Evolutionary conservation across 306 rosid species (phyloP).

Genomic region (Prunus armeniaca): DNA sequence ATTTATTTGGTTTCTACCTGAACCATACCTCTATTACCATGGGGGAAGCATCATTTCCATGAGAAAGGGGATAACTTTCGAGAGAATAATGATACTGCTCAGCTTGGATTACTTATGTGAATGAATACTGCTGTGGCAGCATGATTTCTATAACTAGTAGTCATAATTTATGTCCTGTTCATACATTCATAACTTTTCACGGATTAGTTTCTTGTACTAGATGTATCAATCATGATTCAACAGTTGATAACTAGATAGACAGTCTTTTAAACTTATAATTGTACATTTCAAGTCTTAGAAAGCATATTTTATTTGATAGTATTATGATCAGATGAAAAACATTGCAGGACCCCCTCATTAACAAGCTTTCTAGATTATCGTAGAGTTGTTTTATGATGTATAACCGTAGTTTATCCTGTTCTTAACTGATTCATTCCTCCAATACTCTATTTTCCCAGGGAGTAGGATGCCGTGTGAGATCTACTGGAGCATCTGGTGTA

Average conservation of each 20-base stretch:
- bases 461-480: conserved; percentile 16
- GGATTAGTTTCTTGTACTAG: not conserved
- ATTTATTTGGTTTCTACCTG: not conserved
- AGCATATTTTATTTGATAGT: not conserved
- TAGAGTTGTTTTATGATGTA: not conserved
- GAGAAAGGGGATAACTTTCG: not conserved
- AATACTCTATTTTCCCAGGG: conserved; percentile 27
- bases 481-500: conserved; percentile 19
- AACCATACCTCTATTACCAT: not conserved
- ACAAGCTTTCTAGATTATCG: not conserved
- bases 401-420: not conserved
- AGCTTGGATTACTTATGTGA: not conserved
- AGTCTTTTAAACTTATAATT: not conserved
- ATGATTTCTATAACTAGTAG: no score
- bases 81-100: not conserved
- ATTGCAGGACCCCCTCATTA: not conserved
- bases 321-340: not conserved
- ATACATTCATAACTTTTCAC: not conserved
- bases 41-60: not conserved
- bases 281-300: not conserved
- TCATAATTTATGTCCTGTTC: not conserved
- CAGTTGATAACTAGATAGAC: not conserved
- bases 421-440: not conserved
- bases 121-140: not conserved
- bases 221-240: not conserved